Evolutionary conservation across 2,329 filamentous ascomycete genomes (phyloP), one percentile per base, ranked within the genome.

Genomic region (Pseudomassariella vexata): DNA sequence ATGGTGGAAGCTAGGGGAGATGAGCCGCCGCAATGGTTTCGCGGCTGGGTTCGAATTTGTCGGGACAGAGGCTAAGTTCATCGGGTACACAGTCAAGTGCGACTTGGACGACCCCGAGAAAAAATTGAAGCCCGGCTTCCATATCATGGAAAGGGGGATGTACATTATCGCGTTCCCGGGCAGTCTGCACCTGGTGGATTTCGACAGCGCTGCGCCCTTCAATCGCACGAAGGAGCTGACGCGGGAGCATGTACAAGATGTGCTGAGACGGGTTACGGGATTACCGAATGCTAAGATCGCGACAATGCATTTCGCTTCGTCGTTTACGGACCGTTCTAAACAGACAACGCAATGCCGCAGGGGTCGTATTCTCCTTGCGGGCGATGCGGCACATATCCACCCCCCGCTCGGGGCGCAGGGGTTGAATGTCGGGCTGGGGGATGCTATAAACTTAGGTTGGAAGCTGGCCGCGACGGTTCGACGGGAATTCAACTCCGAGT

Each of bases 321-420:
- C 46, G 5, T 49, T 40, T 28, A 49, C 41, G 19, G 28, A 49
- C 55, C 3, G n/a, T n/a, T n/a, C n/a, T n/a, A n/a, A n/a, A n/a
- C n/a, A n/a, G n/a, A n/a, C n/a, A n/a, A 48, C 49, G 11, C 35
- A 34, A 15, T 50, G 71, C 42, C 62, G 63, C 6, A 56, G 59
- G n/a, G 63, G 65, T 3, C 60, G 70, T 3, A 55, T 72, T 3
- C 68, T 78, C 25, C 52, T 79, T 0, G 71, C 67, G 2, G 73
- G 73, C 9, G 74, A 79, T 34, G 69, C 72, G 5, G 70, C 68
- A 1, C 72, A 78, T 37, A 70, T 71, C 10, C 70, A 76, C 37
- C 70, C 60, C 21, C 69, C 70, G 0, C 63, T 66, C 0, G 73
- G 70, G 2, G 73, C 69, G 0, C 72, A 75, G 42, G 73, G 73